These are phyloP conservation scores for Thuidium tamariscinum DNA, from an alignment of 225 moss, liverwort and hornwort species.

Conservation along the genomic window DNA sequence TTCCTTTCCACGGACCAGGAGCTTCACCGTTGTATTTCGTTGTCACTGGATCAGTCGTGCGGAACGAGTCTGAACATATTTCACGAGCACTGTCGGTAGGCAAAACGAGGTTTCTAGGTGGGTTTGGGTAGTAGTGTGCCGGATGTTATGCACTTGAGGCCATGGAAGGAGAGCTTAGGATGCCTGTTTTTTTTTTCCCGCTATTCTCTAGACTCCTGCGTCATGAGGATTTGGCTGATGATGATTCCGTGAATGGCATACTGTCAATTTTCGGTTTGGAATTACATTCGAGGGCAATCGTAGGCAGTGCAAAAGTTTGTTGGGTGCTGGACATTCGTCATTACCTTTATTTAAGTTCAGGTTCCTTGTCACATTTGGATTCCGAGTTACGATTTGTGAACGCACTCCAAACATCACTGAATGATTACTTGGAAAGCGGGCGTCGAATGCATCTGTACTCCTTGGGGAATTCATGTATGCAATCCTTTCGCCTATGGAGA, in stretches of 20 bases:
- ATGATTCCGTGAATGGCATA: fast-evolving
- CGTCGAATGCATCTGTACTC: neutral
- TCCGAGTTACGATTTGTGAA: fast-evolving
- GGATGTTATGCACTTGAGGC: neutral
- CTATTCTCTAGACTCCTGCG: no score
- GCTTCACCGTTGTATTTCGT: neutral
- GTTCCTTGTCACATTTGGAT: neutral
- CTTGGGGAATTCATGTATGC: fast-evolving
- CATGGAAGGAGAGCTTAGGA: no score
- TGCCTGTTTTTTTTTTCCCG: no score
- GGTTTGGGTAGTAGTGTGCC: neutral
- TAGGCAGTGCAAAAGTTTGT: neutral
- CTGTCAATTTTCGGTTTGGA: fast-evolving
- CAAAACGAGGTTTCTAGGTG: neutral
- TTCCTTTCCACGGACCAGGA: no score
- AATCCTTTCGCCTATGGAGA: no score
- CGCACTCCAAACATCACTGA: neutral
- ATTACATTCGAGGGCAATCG: neutral
- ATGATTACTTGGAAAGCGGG: neutral
- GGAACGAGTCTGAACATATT: fast-evolving
- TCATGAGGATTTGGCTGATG: fast-evolving
- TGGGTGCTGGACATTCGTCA: neutral
- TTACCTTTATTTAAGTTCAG: fast-evolving
- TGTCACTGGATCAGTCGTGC: neutral
- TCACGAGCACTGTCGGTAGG: neutral